A percentile compares a stretch with the other conserved stretches of the same genome.
These are phyloP conservation scores for Pyrrhoderma noxium DNA, from an alignment of 1,284 basidiomycete genomes.

Conservation along the genomic window DNA sequence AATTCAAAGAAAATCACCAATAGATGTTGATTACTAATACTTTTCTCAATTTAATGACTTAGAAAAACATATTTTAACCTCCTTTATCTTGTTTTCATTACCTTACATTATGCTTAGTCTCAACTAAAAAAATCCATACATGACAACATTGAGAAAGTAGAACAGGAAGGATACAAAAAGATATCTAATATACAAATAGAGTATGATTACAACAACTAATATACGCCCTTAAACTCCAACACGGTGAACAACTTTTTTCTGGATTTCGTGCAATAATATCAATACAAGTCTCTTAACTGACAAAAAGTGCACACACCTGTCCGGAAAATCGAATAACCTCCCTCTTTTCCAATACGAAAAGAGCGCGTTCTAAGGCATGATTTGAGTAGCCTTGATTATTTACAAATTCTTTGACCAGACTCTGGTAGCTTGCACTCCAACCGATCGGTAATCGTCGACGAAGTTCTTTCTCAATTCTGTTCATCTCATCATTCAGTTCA, in stretches of 20 bases:
- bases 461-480: conserved; percentile 88
- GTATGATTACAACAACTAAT: too few species aligned
- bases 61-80: too few species aligned
- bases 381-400: conserved; percentile 85
- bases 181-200: too few species aligned
- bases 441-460: conserved; percentile 86
- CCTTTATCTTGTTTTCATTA: too few species aligned
- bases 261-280: conserved; percentile 14
- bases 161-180: too few species aligned
- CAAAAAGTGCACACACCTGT: conserved; percentile 40
- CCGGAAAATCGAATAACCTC: conserved; percentile 89
- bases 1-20: too few species aligned
- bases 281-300: background rate
- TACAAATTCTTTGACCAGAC: conserved; percentile 93
- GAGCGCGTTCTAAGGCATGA: conserved; percentile 88
- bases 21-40: too few species aligned
- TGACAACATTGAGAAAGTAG: too few species aligned
- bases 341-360: conserved; percentile 92
- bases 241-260: conserved; percentile 52
- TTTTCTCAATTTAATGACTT: too few species aligned
- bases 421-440: conserved; percentile 95
- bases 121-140: too few species aligned
- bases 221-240: background rate
- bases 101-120: too few species aligned
- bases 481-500: conserved; percentile 92